Percentiles rank a stretch among this genome's conserved stretches.
Conservation (phyloP, 331 rosid genomes). For the Malus hybrid region DNA sequence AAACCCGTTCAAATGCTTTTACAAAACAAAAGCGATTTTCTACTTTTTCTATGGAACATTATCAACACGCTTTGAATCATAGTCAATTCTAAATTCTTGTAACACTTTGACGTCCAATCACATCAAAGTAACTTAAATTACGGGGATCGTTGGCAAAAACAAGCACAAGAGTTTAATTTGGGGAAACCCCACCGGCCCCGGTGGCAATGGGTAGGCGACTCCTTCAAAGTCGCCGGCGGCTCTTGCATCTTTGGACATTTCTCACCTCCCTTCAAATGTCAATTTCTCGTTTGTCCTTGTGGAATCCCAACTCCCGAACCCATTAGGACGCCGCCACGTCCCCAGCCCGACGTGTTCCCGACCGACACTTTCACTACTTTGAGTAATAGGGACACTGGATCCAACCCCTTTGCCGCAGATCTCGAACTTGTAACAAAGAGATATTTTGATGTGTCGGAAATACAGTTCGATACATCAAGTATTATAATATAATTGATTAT, state of each 20-base stretch:
- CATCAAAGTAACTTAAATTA: neutral
- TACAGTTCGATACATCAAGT: fast-evolving
- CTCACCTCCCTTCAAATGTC: neutral
- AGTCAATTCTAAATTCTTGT: no score
- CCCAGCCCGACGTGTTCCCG: neutral
- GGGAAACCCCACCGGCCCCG: no score
- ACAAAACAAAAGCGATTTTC: no score
- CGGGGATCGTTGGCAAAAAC: no score
- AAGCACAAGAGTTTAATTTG: no score
- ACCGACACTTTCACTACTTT: neutral
- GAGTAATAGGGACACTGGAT: neutral
- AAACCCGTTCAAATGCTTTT: no score
- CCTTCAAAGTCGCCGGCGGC: conserved; percentile 19
- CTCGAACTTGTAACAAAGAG: neutral
- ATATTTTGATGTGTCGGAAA: no score
- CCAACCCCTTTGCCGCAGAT: neutral
- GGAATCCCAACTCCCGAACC: neutral
- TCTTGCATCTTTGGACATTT: neutral
- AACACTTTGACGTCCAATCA: neutral
- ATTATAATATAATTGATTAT: no score
- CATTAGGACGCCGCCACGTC: neutral
- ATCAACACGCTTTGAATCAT: no score
- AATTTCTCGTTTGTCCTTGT: no score
- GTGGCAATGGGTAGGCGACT: neutral
- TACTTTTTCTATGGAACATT: no score